These are phyloP conservation scores for Penicillium glabrum DNA, from an alignment of 2,329 filamentous ascomycete genomes.

Conservation along the genomic window DNA sequence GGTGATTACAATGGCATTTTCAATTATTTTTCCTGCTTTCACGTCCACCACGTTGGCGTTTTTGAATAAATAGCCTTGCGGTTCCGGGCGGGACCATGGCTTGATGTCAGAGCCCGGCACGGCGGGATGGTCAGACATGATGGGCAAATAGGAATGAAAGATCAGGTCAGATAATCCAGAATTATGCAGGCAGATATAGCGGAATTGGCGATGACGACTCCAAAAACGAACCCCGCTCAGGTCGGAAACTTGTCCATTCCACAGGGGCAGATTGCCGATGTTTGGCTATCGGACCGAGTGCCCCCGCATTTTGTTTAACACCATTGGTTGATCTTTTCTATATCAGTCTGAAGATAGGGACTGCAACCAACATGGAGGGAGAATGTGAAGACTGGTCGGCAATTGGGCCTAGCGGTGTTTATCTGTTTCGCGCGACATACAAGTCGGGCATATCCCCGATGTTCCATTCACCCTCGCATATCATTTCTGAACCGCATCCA, in stretches of 20 bases:
- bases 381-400: neutral
- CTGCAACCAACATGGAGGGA: neutral
- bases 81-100: slow-evolving; percentile 22
- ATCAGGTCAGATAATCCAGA: neutral
- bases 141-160: neutral
- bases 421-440: neutral
- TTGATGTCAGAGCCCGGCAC: slow-evolving; percentile 22
- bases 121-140: slow-evolving; percentile 9
- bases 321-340: slow-evolving; percentile 10
- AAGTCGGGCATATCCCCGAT: neutral
- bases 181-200: neutral
- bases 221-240: neutral
- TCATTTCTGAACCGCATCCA: neutral
- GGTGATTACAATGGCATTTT: slow-evolving; percentile 15
- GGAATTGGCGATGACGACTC: neutral
- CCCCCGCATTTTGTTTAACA: slow-evolving; percentile 3
- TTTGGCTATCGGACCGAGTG: slow-evolving; percentile 9
- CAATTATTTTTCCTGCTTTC: slow-evolving; percentile 15
- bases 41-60: slow-evolving; percentile 27
- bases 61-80: slow-evolving; percentile 18
- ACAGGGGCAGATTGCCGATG: slow-evolving; percentile 9
- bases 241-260: slow-evolving; percentile 10
- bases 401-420: neutral
- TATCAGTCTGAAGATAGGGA: slow-evolving; percentile 8
- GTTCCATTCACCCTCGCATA: neutral